phyloP scores from a whole-genome alignment of 2,329 filamentous ascomycete species.

The Trichoderma sp. region DNA sequence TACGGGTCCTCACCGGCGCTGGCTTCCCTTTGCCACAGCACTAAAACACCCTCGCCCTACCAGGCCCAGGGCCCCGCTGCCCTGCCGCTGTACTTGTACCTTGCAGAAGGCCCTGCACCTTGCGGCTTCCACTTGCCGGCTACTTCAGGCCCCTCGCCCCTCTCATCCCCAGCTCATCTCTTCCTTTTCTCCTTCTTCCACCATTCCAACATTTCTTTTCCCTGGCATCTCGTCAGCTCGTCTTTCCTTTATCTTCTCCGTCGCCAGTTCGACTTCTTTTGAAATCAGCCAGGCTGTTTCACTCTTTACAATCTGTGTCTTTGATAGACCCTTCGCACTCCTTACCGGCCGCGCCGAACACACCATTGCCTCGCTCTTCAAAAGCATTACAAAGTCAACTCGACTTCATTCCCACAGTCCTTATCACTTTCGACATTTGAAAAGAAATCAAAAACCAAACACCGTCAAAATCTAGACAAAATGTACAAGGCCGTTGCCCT shows the following conservation, averaged over 20 bases:
- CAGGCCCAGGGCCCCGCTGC: conserved; percentile 1
- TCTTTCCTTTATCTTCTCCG: conserved; percentile 27
- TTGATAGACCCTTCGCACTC: conserved; percentile 48
- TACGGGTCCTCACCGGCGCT: not conserved
- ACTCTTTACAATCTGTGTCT: conserved; percentile 45
- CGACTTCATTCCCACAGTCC: conserved; percentile 2
- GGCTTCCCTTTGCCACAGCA: not conserved
- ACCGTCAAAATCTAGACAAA: conserved; percentile 24
- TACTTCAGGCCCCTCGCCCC: conserved; percentile 16
- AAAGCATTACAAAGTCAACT: conserved; percentile 1
- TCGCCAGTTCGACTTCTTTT: conserved; percentile 25
- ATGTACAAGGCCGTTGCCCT: conserved; percentile 47
- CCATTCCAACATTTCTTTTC: conserved; percentile 25
- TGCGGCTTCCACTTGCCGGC: conserved; percentile 16
- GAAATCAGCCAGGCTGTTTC: conserved; percentile 34
- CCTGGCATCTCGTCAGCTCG: conserved; percentile 20
- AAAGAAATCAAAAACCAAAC: conserved; percentile 14
- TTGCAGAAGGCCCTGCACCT: conserved; percentile 14
- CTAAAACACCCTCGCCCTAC: not conserved
- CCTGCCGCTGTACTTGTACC: conserved; percentile 12
- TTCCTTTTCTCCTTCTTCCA: conserved; percentile 25
- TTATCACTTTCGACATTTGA: conserved; percentile 9
- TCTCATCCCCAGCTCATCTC: conserved; percentile 19
- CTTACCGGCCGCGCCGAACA: conserved; percentile 38
- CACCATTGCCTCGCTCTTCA: not conserved